These are phyloP conservation scores for Calonectria honghensis DNA, from an alignment of 2,329 filamentous ascomycete genomes.

Conservation along the genomic window DNA sequence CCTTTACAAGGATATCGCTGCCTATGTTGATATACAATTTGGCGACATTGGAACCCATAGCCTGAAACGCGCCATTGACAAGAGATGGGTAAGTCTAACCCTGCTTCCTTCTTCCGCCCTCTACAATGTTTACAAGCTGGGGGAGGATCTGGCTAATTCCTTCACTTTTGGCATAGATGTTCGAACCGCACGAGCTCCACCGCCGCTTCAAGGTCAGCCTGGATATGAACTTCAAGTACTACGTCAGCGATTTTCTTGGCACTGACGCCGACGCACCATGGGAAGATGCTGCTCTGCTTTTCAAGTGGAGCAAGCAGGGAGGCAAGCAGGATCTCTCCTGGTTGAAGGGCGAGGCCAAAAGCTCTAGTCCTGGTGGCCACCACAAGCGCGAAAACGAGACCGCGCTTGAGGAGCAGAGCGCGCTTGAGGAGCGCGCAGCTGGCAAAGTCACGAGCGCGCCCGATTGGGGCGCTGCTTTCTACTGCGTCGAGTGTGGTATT, in stretches of 20 bases:
- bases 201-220: background rate
- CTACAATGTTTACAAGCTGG: background rate
- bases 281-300: constrained; percentile 16
- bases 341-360: constrained; percentile 23
- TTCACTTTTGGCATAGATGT: constrained; percentile 12
- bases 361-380: background rate
- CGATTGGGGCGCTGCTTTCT: constrained; percentile 25
- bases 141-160: background rate
- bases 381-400: background rate
- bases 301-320: background rate
- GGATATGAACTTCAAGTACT: background rate
- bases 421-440: constrained; percentile 3
- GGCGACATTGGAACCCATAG: constrained; percentile 34
- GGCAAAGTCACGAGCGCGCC: background rate
- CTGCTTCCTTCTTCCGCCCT: background rate
- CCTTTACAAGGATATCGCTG: background rate
- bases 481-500: constrained; percentile 39
- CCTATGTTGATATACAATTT: constrained; percentile 19
- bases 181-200: constrained; percentile 1
- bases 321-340: constrained; percentile 29
- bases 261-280: constrained; percentile 18
- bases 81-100: constrained; percentile 35
- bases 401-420: too few species aligned
- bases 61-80: constrained; percentile 35
- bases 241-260: constrained; percentile 10